Percentiles rank a stretch among this genome's conserved stretches.
Evolutionary conservation across 2,329 filamentous ascomycete genomes (phyloP).

Genomic region (Tolypocladium cylindrosporum): DNA sequence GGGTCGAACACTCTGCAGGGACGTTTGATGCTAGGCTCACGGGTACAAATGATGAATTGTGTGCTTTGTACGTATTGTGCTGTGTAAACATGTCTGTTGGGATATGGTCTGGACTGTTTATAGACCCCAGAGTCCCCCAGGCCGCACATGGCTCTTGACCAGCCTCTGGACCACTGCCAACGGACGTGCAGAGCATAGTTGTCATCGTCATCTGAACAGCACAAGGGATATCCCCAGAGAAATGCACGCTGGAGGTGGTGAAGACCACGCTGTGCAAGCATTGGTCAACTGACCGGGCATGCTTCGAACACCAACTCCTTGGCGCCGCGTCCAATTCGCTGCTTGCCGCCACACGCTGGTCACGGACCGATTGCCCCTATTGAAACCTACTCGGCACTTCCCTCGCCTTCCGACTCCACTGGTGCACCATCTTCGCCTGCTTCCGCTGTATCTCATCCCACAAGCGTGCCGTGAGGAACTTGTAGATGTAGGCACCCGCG

Average conservation of each 20-base stretch:
- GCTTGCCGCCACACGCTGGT: neutral
- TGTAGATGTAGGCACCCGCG: constrained; percentile 47
- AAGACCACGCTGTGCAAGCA: too few species aligned
- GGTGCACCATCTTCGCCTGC: constrained; percentile 21
- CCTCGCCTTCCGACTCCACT: constrained; percentile 19
- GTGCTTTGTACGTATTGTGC: too few species aligned
- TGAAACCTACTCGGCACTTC: neutral
- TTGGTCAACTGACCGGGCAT: too few species aligned
- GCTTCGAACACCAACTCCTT: too few species aligned
- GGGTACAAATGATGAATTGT: too few species aligned
- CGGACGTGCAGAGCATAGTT: neutral
- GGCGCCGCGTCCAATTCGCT: too few species aligned
- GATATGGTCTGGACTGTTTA: neutral
- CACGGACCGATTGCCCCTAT: neutral
- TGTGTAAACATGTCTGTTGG: neutral
- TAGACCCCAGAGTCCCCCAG: too few species aligned
- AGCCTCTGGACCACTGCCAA: neutral
- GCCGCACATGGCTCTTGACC: neutral
- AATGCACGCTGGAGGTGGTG: too few species aligned
- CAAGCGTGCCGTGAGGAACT: constrained; percentile 49
- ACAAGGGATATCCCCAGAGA: neutral
- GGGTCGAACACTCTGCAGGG: neutral
- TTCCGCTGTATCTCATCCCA: constrained; percentile 51
- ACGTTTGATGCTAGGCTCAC: neutral
- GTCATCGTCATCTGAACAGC: neutral